Base-by-base conservation (phyloP, 1,139 yeast genomes). In the Pichia sp. region DNA sequence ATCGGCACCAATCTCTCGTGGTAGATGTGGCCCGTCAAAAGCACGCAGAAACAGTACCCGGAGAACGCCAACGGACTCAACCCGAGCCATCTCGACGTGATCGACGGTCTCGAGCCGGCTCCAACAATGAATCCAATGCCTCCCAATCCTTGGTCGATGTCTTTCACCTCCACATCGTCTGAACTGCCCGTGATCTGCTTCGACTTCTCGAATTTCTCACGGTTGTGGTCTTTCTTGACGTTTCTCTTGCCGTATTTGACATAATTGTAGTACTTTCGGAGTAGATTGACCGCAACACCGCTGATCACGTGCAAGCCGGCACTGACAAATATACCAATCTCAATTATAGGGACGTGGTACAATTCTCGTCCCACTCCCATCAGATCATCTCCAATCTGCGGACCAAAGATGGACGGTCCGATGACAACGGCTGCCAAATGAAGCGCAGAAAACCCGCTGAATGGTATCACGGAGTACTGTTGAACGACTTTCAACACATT, bases 351-450 rank as follows among this genome's bases (percentile, higher is more conserved):
- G 1, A 48, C 53, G 47, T 81, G 86, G 61, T 85, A 86, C 0
- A 86, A 60, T 10, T 81, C 76, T 40, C 90, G 68, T 0, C 83
- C 79, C 67, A 83, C 70, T 51, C 81, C 79, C 50, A 86, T 70
- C 15, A 82, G 60, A 45, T 83, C 82, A 49, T 83, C 77, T 12
- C 79, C 79, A 2, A 71, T 56, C 0, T 67, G 67, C 14, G 69
- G 51, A 1, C 81, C 76, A 7, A 80, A 53, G 1, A 76, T 65
- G 0, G 65, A 59, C 0, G 94, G 94, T 0, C 78, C 71, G 1
- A 77, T 55, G 1, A 79, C 68, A 6, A 83, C 85, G 1, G 85
- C 71, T 2, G 78, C 56, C 0, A 78, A 63, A 60, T 86, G 95
- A 20, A 85, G 64, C 0, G 79, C 74, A 6, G 81, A 63, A 58